Evolutionary conservation across 805 yeast genomes (phyloP), one percentile per base, ranked within the genome.

Genomic region (Lipomyces sp.): DNA sequence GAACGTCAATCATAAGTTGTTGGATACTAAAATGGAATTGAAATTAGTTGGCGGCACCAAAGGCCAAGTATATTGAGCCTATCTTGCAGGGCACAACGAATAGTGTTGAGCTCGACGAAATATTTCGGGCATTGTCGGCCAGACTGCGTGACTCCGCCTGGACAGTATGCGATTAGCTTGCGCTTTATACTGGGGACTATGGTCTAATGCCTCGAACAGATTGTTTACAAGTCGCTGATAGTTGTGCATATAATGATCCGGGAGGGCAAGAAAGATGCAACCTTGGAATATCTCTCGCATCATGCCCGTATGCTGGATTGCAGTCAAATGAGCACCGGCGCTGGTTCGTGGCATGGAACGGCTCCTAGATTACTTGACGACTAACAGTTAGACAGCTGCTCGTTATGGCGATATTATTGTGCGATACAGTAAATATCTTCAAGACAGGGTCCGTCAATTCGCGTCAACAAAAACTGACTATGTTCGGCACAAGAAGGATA

Each of bases 41-140:
- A 79, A 13, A 39, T 11, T 73, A 80, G 86, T 85, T 91, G 80
- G 98, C 98, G 10, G 97, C 98, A n/a, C 99, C 99, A 5, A 95
- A 95, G 79, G 89, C 96, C 50, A 95, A 95, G 77, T 95, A 95
- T 76, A 87, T 95, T 62, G 98, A 94, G 79, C 98, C 98, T 0
- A 91, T 95, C 61, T 82, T 95, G 39, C 83, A 89, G 35, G 89
- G 92, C 1, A 82, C 84, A 59, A 84, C 84, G 39, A 83, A 80
- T 66, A 83, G 87, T 69, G 87, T 84, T 24, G 84, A 90, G 71
- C 87, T 94, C 73, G 81, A 81, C 65, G 85, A 87, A 29, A 88
- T 93, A 48, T 87, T 93, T 86, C 81, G 83, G 59, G 82, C 90
- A 0, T 79, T 94, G 63, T 82, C 82, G 39, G 73, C 76, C 18